Conservation (phyloP, 139 green algal species). For the Chlorella sp. region DNA sequence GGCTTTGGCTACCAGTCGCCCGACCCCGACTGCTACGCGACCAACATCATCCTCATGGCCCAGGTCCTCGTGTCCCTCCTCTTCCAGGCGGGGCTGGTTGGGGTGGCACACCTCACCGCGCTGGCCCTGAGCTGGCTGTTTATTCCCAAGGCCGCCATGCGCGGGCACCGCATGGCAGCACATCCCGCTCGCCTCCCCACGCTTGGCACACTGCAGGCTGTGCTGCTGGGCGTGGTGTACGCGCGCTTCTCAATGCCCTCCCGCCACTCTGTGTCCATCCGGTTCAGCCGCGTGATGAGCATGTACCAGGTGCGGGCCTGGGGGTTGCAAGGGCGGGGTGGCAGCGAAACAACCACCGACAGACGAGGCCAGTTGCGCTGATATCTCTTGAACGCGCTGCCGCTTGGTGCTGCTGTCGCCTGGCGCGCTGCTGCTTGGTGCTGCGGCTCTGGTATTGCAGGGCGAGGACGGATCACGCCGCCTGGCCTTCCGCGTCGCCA, state of each 20-base stretch:
- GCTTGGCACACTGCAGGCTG: too few species aligned
- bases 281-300: slow-evolving; percentile 43
- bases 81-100: background rate
- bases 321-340: background rate
- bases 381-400: background rate
- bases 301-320: too few species aligned
- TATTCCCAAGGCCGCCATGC: too few species aligned
- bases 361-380: background rate
- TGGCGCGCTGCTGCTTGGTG: background rate
- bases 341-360: too few species aligned
- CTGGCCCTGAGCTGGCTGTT: slow-evolving; percentile 44
- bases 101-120: background rate
- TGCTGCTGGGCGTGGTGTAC: slow-evolving; percentile 73
- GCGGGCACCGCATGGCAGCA: too few species aligned
- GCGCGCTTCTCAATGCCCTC: slow-evolving; percentile 60
- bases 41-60: slow-evolving; percentile 54
- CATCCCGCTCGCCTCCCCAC: too few species aligned
- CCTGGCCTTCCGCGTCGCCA: slow-evolving; percentile 67
- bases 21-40: slow-evolving; percentile 46
- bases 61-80: slow-evolving; percentile 27
- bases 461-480: slow-evolving; percentile 36
- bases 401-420: background rate
- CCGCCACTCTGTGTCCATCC: slow-evolving; percentile 49
- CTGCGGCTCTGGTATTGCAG: background rate
- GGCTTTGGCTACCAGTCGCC: slow-evolving; percentile 47